Evolutionary conservation across 306 rosid species (phyloP).

Genomic region (Citrullus mucosospermus): DNA sequence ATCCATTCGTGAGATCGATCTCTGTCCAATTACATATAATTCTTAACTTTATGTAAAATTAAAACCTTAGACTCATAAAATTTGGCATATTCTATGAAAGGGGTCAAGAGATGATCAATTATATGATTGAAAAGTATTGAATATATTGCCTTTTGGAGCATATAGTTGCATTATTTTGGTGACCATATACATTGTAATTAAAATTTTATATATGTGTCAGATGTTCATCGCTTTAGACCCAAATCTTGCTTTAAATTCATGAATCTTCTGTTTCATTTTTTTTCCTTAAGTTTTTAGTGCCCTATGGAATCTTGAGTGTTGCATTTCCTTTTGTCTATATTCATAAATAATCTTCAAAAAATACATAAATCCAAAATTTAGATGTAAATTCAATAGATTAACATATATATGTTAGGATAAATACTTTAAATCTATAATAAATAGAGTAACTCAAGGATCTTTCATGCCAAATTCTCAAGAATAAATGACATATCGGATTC

Average conservation of each 20-base stretch:
- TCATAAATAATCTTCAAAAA: not conserved
- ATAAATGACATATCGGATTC: too few species aligned
- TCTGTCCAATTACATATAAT: not conserved
- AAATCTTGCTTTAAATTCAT: not conserved
- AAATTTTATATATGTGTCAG: not conserved
- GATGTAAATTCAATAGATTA: too few species aligned
- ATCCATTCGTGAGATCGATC: not conserved
- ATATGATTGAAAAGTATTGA: not conserved
- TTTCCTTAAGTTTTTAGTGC: too few species aligned
- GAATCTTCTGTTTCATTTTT: not conserved
- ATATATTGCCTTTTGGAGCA: not conserved
- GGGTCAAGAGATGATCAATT: not conserved
- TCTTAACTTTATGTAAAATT: not conserved
- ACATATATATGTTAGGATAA: too few species aligned
- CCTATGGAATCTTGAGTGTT: not conserved
- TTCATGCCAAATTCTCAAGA: too few species aligned
- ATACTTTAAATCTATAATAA: too few species aligned
- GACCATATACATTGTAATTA: conserved; percentile 9
- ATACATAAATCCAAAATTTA: not conserved
- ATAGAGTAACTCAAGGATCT: too few species aligned
- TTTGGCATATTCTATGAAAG: not conserved
- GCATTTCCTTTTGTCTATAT: not conserved
- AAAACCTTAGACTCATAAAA: not conserved
- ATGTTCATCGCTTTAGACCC: not conserved
- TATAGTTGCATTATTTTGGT: not conserved